Base-by-base conservation (phyloP, 306 rosid species). In the Cicer pinnatifidum region DNA sequence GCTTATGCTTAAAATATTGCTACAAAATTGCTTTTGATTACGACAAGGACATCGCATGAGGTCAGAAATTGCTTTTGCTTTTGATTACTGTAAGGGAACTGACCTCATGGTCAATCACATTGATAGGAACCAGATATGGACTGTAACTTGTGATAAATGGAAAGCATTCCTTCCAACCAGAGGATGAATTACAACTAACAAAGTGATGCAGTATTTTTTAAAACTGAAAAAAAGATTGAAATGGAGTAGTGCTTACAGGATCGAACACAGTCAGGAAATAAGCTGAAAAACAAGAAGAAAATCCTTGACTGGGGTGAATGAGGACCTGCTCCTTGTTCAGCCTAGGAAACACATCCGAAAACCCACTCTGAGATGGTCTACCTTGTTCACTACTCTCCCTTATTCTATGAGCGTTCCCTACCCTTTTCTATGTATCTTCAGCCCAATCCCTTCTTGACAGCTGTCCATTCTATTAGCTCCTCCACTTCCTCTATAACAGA, bases 1-100 rank as follows among this genome's bases (percentile, higher is more conserved):
- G 48, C 20, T 67, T 43, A 54, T 66, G 67, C 40, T 28, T 13
- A 63, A 64, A 51, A 48, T 20, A 40, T 75, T 70, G 71, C 62
- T 23, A 23, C 33, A 23, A 23, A 23, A 23, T 23, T 15, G 71
- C 62, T 44, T n/a, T 23, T 61, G 53, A 20, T 39, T 39, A 51
- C 62, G 15, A 41, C 63, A 60, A 51, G 57, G 47, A 28, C 65
- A 51, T 48, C 35, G 0, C 35, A 3, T 0, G 5, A 3, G 35
- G 35, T 28, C 35, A 28, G 35, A 3, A 23, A 23, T 28, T 28
- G 35, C 35, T 28, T 28, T 28, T 28, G 35, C 35, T 3, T 28
- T 28, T 28, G 5, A 28, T 28, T 60, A 60, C 45, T 67, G 19
- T 38, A 52, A 50, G 15, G 75, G 37, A 59, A 19, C 15, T 38